Evolutionary conservation across 352 stramenopile genomes (phyloP), one percentile per base, ranked within the genome.

Genomic region (Globisporangium rhizosaccharum): DNA sequence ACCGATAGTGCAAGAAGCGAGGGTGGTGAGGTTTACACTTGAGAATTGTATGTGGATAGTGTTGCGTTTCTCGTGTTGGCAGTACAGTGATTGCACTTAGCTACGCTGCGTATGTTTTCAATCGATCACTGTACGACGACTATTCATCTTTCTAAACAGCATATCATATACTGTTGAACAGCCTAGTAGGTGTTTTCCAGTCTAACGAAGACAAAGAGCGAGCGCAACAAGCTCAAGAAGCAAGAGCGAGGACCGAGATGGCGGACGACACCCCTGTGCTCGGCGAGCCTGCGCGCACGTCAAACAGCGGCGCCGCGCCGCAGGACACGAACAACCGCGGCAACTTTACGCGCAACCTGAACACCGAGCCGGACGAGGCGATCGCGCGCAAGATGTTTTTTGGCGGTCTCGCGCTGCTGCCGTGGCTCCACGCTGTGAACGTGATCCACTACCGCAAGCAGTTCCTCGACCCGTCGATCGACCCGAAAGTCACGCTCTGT

Each of bases 291-390:
- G 56, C 59, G 30, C 47, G 56, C n/a, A 56, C 70, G 50, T 49
- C 69, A 23, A 54, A 42, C 51, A 52, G 14, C 18, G 47, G 45
- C 42, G 62, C 28, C 15, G 33, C 25, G 41, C 51, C 58, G 46
- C 41, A 60, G 45, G 61, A 73, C 47, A 52, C 42, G 56, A 92
- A 93, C 73, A 94, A 92, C 68, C 82, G 82, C 48, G 85, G 82
- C 56, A 94, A 94, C 70, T 92, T 94, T 51, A 94, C 85, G 66
- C 82, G 85, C 25, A 94, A 94, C 71, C 58, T 90, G 45, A 91
- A 89, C 69, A 80, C 82, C 51, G 85, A 94, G 65, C 54, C 76
- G 30, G 83, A 94, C 56, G 75, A 80, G 44, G 63, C 57, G 10
- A 79, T 94, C 58, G 85, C 85, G 39, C 72, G 64, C 50, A 94